Evolutionary conservation across 192 early-diverging fungal species (phyloP).

Genomic region (Coemansia sp.): DNA sequence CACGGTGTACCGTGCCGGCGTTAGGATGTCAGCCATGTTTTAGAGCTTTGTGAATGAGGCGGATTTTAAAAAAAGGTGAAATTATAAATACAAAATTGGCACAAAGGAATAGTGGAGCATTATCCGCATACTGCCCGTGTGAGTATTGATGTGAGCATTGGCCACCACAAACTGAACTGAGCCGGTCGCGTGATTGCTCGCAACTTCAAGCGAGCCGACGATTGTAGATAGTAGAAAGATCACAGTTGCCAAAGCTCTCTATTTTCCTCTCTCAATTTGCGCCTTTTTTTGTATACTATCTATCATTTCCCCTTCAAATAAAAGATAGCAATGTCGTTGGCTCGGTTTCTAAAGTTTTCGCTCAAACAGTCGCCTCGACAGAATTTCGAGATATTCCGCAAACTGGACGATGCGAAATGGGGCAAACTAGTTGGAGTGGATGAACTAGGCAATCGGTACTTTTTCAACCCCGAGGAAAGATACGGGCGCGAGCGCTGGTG

Average conservation of each 20-base stretch:
- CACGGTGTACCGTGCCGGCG: constrained; percentile 52
- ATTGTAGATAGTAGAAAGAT: background rate
- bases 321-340: constrained; percentile 38
- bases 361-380: constrained; percentile 45
- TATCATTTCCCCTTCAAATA: background rate
- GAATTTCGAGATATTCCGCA: constrained; percentile 53
- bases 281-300: background rate
- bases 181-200: background rate
- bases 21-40: constrained; percentile 12
- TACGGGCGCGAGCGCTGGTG: constrained; percentile 83
- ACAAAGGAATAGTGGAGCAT: background rate
- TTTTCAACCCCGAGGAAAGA: constrained; percentile 68
- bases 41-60: background rate
- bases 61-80: background rate
- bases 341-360: constrained; percentile 45
- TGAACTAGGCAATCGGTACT: constrained; percentile 78
- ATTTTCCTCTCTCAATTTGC: background rate
- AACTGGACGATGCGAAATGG: constrained; percentile 62
- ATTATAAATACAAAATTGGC: background rate
- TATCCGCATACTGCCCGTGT: background rate
- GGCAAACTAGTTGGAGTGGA: constrained; percentile 73
- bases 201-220: background rate
- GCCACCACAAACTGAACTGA: background rate
- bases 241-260: too few relatives aligned
- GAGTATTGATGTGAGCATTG: background rate